phyloP scores from a whole-genome alignment of 805 yeast species.

The Debaryomyces prosopidis region DNA sequence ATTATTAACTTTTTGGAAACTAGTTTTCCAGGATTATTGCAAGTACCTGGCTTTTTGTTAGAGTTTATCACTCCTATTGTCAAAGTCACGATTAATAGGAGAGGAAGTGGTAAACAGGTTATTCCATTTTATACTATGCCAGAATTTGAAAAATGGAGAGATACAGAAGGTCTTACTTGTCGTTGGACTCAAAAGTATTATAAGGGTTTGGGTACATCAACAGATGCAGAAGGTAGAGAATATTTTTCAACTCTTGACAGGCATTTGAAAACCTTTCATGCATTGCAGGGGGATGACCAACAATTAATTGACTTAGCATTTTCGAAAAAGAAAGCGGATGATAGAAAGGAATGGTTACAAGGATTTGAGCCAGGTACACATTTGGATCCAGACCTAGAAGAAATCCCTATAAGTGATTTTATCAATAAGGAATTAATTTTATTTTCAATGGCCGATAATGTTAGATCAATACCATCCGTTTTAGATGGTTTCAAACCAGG shows the following conservation, averaged over 20 bases:
- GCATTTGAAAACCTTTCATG: conserved; percentile 83
- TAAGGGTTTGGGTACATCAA: conserved; percentile 98
- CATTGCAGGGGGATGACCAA: conserved; percentile 76
- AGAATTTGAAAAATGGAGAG: conserved; percentile 93
- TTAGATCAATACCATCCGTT: conserved; percentile 91
- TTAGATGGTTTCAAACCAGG: conserved; percentile 97
- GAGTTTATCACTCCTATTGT: conserved; percentile 97
- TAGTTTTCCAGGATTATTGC: conserved; percentile 89
- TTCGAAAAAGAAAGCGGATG: conserved; percentile 93
- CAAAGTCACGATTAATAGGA: conserved; percentile 71
- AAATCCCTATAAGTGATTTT: conserved; percentile 89
- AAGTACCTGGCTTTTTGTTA: conserved; percentile 85
- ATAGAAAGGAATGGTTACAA: conserved; percentile 95
- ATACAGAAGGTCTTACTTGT: conserved; percentile 67
- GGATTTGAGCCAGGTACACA: conserved; percentile 90
- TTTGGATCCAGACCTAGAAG: conserved; percentile 71
- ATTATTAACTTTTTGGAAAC: conserved; percentile 90
- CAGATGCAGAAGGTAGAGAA: conserved; percentile 77
- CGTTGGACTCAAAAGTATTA: conserved; percentile 94
- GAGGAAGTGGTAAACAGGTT: conserved; percentile 47
- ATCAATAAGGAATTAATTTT: conserved; percentile 93
- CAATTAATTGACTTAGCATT: conserved; percentile 86
- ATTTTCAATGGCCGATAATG: conserved; percentile 95
- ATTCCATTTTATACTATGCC: conserved; percentile 92
- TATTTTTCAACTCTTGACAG: conserved; percentile 82